These are phyloP conservation scores for Annulohypoxylon nitens DNA, from an alignment of 495 filamentous ascomycete genomes.

Conservation along the genomic window DNA sequence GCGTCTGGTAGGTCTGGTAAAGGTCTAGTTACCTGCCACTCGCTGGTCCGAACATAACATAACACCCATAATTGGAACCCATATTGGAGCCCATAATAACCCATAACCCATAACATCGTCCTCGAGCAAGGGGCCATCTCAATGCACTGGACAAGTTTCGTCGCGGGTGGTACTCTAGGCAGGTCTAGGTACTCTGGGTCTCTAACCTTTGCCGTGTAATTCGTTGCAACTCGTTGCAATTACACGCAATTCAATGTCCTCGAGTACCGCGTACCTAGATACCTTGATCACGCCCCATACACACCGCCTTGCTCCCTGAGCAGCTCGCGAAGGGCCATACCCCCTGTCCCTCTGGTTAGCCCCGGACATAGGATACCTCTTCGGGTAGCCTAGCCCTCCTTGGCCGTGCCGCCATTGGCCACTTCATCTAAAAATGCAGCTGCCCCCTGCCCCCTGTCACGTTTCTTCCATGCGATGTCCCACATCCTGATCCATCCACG, in stretches of 20 bases:
- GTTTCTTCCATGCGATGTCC: conserved; percentile 61
- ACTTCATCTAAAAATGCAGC: conserved; percentile 61
- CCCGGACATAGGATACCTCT: conserved; percentile 59
- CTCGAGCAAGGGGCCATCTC: conserved; percentile 39
- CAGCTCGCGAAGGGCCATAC: conserved; percentile 44
- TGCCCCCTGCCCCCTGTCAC: conserved; percentile 55
- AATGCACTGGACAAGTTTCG: conserved; percentile 47
- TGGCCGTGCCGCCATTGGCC: conserved; percentile 59
- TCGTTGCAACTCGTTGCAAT: conserved; percentile 2
- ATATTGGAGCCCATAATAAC: background rate
- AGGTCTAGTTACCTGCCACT: background rate
- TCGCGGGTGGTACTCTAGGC: conserved; percentile 30
- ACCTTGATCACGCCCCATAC: conserved; percentile 44
- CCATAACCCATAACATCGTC: conserved; percentile 1
- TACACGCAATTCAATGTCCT: conserved; percentile 32
- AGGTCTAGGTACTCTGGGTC: conserved; percentile 19
- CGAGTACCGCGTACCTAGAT: conserved; percentile 24
- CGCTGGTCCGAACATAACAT: conserved; percentile 26
- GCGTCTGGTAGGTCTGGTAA: background rate
- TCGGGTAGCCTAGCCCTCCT: conserved; percentile 58
- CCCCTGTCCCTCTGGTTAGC: conserved; percentile 57
- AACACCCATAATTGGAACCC: background rate
- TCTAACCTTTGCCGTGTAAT: conserved; percentile 14
- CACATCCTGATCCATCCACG: conserved; percentile 57
- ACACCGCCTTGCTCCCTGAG: conserved; percentile 50